phyloP scores from a whole-genome alignment of 371 early-diverging fungal species.

The Apophysomyces ossiformis region DNA sequence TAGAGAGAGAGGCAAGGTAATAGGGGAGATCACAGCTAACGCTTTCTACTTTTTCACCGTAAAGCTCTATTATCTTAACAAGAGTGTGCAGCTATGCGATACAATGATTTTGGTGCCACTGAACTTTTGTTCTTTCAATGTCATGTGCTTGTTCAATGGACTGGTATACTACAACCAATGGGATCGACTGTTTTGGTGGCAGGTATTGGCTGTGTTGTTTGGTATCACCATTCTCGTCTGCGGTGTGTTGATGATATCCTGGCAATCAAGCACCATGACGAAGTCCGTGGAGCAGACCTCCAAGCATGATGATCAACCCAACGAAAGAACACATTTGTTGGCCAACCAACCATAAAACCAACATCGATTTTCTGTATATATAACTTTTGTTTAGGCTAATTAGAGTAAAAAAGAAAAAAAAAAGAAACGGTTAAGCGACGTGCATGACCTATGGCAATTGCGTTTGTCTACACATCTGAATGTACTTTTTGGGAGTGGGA shows the following conservation, averaged over 20 bases:
- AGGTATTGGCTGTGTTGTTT: conserved; percentile 66
- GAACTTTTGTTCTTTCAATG: conserved; percentile 79
- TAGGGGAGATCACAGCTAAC: neutral
- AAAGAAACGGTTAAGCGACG: too few relatives aligned
- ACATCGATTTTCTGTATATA: too few relatives aligned
- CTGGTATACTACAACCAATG: conserved; percentile 84
- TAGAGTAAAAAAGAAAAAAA: too few relatives aligned
- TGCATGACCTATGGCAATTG: too few relatives aligned
- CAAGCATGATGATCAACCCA: neutral
- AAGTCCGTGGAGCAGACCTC: neutral
- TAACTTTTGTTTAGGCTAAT: too few relatives aligned
- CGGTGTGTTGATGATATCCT: conserved; percentile 74
- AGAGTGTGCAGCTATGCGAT: conserved; percentile 75
- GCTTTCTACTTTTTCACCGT: neutral
- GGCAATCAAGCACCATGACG: conserved; percentile 32
- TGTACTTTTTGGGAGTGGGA: too few relatives aligned
- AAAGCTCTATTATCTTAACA: conserved; percentile 80
- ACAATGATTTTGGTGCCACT: conserved; percentile 81
- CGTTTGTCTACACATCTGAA: too few relatives aligned
- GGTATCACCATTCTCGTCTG: conserved; percentile 68
- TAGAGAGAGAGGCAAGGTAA: too few relatives aligned
- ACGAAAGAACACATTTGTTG: neutral
- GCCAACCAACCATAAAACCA: neutral
- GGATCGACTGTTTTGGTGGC: conserved; percentile 66
- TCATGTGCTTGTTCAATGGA: conserved; percentile 79